phyloP scores from a whole-genome alignment of 192 early-diverging fungal species.

The Geranomyces michiganensis region DNA sequence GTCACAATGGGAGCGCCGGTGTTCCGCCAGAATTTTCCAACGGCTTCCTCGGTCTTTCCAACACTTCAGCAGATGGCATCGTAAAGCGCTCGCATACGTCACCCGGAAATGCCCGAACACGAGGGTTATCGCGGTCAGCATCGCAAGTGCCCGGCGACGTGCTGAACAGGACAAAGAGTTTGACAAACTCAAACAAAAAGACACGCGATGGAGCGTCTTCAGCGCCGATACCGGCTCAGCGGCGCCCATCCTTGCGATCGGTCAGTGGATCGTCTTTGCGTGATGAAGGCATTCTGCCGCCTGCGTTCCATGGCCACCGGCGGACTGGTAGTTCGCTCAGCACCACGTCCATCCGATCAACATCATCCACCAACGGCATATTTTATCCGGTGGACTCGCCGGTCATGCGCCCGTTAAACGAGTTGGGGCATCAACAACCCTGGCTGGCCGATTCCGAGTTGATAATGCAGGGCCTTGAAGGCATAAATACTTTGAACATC shows the following conservation, averaged over 20 bases:
- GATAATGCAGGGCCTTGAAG: slow-evolving; percentile 24
- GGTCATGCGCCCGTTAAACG: slow-evolving; percentile 3
- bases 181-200: slow-evolving; percentile 16
- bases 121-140: slow-evolving; percentile 5
- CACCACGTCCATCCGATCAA: slow-evolving; percentile 16
- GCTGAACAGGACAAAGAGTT: slow-evolving; percentile 22
- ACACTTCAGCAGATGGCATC: not conserved
- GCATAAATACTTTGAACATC: slow-evolving; percentile 6
- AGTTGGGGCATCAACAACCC: not conserved
- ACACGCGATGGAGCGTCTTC: slow-evolving; percentile 12
- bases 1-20: not conserved
- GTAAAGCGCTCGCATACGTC: not conserved
- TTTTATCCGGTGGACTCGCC: slow-evolving; percentile 22
- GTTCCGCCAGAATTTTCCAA: not conserved
- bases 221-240: not conserved
- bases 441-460: slow-evolving; percentile 25
- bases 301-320: slow-evolving; percentile 7
- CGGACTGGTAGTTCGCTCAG: slow-evolving; percentile 21
- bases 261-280: slow-evolving; percentile 1
- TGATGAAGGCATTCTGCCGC: not conserved
- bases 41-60: not conserved
- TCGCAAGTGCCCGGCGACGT: slow-evolving; percentile 7
- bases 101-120: slow-evolving; percentile 10
- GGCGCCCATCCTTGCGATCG: slow-evolving; percentile 21
- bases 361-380: not conserved